Percentiles rank a stretch among this genome's conserved stretches.
Evolutionary conservation across 495 filamentous ascomycete genomes (phyloP).

Genomic region (Chaetomium tenue): DNA sequence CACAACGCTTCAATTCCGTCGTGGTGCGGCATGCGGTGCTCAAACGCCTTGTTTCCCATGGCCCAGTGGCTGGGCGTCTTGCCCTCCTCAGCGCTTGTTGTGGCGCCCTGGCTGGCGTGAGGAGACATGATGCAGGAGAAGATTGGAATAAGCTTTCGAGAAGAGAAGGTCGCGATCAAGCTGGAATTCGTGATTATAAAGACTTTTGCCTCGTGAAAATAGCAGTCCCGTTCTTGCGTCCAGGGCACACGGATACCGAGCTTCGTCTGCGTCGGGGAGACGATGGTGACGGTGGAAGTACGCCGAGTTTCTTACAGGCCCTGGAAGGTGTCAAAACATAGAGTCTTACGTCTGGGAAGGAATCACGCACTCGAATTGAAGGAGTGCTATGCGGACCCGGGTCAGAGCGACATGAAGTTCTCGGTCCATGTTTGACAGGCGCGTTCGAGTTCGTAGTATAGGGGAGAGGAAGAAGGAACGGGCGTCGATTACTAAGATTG

Average conservation of each 20-base stretch:
- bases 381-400: constrained; percentile 36
- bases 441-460: not conserved
- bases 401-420: constrained; percentile 34
- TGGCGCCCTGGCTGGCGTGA: constrained; percentile 7
- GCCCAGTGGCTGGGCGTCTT: constrained; percentile 30
- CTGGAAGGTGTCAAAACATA: constrained; percentile 12
- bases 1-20: constrained; percentile 70
- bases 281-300: constrained; percentile 15
- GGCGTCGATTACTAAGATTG: not conserved
- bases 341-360: not conserved
- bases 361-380: constrained; percentile 37
- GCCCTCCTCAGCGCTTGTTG: not conserved
- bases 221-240: constrained; percentile 32
- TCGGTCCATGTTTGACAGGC: constrained; percentile 19
- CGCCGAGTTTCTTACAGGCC: constrained; percentile 26
- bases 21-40: constrained; percentile 58
- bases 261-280: constrained; percentile 30
- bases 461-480: not conserved
- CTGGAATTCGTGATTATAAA: constrained; percentile 14
- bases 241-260: constrained; percentile 21
- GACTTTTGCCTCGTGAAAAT: constrained; percentile 36
- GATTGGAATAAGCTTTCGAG: not conserved
- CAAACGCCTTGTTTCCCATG: constrained; percentile 44
- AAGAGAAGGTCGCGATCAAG: not conserved
- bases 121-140: constrained; percentile 31